Evolutionary conservation across 192 early-diverging fungal species (phyloP), one percentile per base, ranked within the genome.

Genomic region (Linnemannia exigua): DNA sequence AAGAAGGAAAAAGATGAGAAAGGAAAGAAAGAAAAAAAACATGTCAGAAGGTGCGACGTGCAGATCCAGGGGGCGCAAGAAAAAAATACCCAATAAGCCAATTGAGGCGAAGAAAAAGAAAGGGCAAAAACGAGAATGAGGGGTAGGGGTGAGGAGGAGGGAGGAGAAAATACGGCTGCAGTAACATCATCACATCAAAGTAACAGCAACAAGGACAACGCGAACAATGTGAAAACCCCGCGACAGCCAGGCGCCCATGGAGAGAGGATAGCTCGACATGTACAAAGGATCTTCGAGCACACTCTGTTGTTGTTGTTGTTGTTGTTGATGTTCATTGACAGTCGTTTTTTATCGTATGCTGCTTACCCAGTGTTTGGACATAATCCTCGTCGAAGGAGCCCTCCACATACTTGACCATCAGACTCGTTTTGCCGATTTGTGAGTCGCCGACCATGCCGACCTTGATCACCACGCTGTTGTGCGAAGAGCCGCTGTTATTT

Each of bases 391-490:
- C 96, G 88, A 97, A 99, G 37, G 93, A 93, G 3, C 98, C 98
- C 87, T 98, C 97, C 17, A 97, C 97, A 87, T 99, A 99, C 87
- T 98, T 98, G 66, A 99, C 96, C 98, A 99, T 99, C 82, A 99
- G 85, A 75, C 93, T 95, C 19, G 98, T 99, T 80, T 99, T 99
- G 66, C 98, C 98, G 44, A 98, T 99, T 89, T 99, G 97, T 33
- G 94, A 93, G 77, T 99, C 98, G 33, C 98, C 98, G 35, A 99
- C 95, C 94, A 99, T 97, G 19, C 97, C 97, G 58, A 98, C 95
- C 86, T 99, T 99, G 47, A 99, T 88, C 25, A 98, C 93, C 52
- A 98, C 95, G 82, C 93, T 95, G 73, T 81, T 79, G 77, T 79
- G 77, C 5, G 77, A 79, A 36, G 77, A 79, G 77, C 77, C 77